A percentile compares a stretch with the other conserved stretches of the same genome.
Conservation (phyloP, 2,329 filamentous ascomycete genomes). For the Colletotrichum sp. region DNA sequence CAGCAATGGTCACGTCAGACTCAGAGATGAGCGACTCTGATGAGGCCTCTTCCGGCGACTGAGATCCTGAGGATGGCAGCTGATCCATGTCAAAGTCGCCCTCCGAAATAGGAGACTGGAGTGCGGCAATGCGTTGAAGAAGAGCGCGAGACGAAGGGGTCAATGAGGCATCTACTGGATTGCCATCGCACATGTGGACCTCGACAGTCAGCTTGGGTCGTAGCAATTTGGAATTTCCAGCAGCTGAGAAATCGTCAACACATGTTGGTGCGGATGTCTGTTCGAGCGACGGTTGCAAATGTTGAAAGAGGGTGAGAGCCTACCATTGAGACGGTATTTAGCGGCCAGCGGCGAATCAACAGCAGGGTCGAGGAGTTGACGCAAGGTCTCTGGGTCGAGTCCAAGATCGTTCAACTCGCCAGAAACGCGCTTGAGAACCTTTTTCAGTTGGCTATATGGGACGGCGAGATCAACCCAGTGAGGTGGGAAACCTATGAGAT, state of each 20-base stretch:
- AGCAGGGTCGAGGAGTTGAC: slow-evolving; percentile 63
- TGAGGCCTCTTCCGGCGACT: not conserved
- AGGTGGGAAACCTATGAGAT: slow-evolving; percentile 68
- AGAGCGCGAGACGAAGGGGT: slow-evolving; percentile 69
- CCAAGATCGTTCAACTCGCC: slow-evolving; percentile 74
- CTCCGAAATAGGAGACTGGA: slow-evolving; percentile 1
- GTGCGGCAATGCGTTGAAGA: slow-evolving; percentile 62
- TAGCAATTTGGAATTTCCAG: slow-evolving; percentile 51
- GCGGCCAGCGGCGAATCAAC: slow-evolving; percentile 51
- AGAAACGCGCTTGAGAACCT: slow-evolving; percentile 83
- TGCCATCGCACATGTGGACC: slow-evolving; percentile 69
- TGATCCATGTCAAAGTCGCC: slow-evolving; percentile 18
- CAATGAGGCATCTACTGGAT: slow-evolving; percentile 71
- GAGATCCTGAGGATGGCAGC: not conserved
- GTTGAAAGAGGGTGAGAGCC: not conserved
- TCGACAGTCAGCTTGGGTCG: slow-evolving; percentile 74
- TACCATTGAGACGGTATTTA: slow-evolving; percentile 62
- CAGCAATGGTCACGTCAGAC: not conserved
- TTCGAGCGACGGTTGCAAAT: not conserved
- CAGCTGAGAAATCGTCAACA: slow-evolving; percentile 27
- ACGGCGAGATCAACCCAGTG: slow-evolving; percentile 78
- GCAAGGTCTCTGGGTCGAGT: slow-evolving; percentile 73
- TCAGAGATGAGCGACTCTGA: not conserved
- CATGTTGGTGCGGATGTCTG: not conserved
- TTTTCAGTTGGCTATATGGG: slow-evolving; percentile 85